Evolutionary conservation across 148 eudicot species (phyloP), one percentile per base, ranked within the genome.

Genomic region (Heliosperma pusillum): DNA sequence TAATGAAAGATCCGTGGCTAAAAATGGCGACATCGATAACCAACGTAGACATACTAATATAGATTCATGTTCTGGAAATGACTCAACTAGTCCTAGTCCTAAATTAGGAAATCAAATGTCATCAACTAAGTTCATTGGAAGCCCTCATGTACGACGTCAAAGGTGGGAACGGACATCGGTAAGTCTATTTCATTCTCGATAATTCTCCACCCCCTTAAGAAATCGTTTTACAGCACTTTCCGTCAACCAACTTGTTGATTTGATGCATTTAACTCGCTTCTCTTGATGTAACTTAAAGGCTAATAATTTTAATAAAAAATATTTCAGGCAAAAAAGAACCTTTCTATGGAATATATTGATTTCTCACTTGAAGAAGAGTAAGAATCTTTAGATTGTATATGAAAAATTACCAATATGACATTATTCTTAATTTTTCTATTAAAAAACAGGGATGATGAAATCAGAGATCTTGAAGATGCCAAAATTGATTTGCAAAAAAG

Each of bases 161-260:
- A 69, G 88, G 78, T 92, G 90, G 95, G 93, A 93, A 71, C 91
- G 90, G 58, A 76, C 84, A 72, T 74, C 91, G 40, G 97, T 92
- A 77, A 88, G 97, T 86, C 30, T 58, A 29, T 77, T 56, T 16
- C 20, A n/a, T 21, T 42, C 25, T 42, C 20, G 20, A 16, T 6
- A 56, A 56, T 56, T 36, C 7, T n/a, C n/a, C n/a, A n/a, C n/a
- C n/a, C n/a, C n/a, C n/a, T n/a, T n/a, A n/a, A n/a, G n/a, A n/a
- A n/a, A n/a, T 1, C 19, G 16, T 58, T 44, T 16, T 15, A 42
- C 60, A n/a, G 7, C 22, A n/a, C 21, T 52, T n/a, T 7, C 20
- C 53, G 33, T 30, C 20, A 24, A 74, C 52, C 50, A 61, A 16
- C 66, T 45, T 53, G 7, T 58, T 33, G 22, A 47, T 70, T 45